Evolutionary conservation across 1,284 basidiomycete genomes (phyloP), one percentile per base, ranked within the genome.

Genomic region (Cryptococcus jaspeensis): DNA sequence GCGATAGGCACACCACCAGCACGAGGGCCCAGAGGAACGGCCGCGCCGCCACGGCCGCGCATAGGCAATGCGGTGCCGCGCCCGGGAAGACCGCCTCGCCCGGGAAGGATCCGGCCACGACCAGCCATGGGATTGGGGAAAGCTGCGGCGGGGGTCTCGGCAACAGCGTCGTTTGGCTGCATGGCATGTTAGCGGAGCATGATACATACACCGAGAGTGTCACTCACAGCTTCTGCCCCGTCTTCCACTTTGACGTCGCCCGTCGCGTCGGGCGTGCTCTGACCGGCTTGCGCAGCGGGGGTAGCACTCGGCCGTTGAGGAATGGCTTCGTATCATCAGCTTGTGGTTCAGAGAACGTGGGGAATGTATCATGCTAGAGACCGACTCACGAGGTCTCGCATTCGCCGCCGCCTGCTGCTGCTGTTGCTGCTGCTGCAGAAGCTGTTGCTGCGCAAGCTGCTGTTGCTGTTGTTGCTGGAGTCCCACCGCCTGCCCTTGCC

Each of bases 21-120:
- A 20, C 72, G 63, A n/a, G 73, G 72, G 1, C 72, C 72, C 2
- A 71, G 60, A 0, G 73, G 73, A 9, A 69, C 71, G 56, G 53
- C 58, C 44, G 69, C 62, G 15, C 62, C 66, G 20, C 69, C 68
- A 28, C 73, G 65, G n/a, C 71, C 71, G 25, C 69, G 65, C 46
- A 60, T 47, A 1, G 61, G 59, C 32, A 60, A 57, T 16, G 65
- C 68, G 12, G 68, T 56, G 5, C 67, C 70, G n/a, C 68, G 48
- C 18, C 56, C 41, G 1, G 63, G 59, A 13, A 50, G 39, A 48
- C 61, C 47, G 1, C 56, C 59, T 47, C 62, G 45, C 12, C 67
- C 67, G 28, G 28, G 28, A 9, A 32, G 28, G 28, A 32, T 32
- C 28, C 28, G 28, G 28, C 35, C 63, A 43, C 43, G 56, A 22